These are phyloP conservation scores for Austroboletus novae-zelandiae DNA, from an alignment of 1,284 basidiomycete genomes.

Conservation along the genomic window DNA sequence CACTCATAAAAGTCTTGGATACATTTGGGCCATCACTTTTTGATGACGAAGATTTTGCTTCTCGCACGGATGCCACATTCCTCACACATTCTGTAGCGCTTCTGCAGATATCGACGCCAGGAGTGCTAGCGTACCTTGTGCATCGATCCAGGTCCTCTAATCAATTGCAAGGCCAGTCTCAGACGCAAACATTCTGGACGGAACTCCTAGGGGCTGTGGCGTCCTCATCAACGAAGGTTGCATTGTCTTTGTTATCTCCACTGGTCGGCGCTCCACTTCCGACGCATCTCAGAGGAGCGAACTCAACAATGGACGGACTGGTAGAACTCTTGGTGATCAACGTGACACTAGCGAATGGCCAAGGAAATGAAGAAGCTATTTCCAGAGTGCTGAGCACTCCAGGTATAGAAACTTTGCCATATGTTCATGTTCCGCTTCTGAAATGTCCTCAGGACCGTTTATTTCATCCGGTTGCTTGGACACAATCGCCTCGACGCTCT, in stretches of 20 bases:
- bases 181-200: slow-evolving; percentile 21
- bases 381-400: slow-evolving; percentile 15
- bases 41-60: slow-evolving; percentile 35
- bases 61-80: slow-evolving; percentile 46
- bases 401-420: slow-evolving; percentile 9
- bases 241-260: slow-evolving; percentile 15
- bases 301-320: slow-evolving; percentile 21
- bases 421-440: neutral
- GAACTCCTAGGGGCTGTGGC: slow-evolving; percentile 19
- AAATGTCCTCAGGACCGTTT: slow-evolving; percentile 16
- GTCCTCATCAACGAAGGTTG: slow-evolving; percentile 10
- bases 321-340: slow-evolving; percentile 13
- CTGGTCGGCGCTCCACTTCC: slow-evolving; percentile 15
- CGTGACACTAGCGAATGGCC: neutral
- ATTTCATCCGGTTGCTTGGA: slow-evolving; percentile 19
- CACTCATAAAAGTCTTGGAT: slow-evolving; percentile 23
- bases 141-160: slow-evolving; percentile 17
- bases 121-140: slow-evolving; percentile 35
- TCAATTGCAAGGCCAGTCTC: slow-evolving; percentile 3
- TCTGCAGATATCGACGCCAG: slow-evolving; percentile 39
- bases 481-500: slow-evolving; percentile 16
- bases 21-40: slow-evolving; percentile 39
- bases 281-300: slow-evolving; percentile 22
- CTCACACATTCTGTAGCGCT: slow-evolving; percentile 39
- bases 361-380: slow-evolving; percentile 1